Percentiles rank a stretch among this genome's conserved stretches.
Evolutionary conservation across 768 basidiomycete genomes (phyloP).

Genomic region (Phylloporus sp.): DNA sequence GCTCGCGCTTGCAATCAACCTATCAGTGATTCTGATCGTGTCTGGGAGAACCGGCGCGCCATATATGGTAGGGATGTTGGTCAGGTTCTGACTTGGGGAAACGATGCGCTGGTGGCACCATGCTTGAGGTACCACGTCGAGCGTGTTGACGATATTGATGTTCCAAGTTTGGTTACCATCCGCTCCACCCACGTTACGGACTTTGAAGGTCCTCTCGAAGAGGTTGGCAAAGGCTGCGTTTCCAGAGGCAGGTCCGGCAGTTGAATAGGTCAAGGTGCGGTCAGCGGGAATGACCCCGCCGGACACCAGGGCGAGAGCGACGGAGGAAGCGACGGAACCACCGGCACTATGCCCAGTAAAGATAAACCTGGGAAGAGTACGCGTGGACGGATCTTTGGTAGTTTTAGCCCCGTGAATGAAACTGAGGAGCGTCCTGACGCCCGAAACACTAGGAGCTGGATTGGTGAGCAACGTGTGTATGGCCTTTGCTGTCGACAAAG

Average conservation of each 20-base stretch:
- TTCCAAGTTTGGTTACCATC: conserved; percentile 7
- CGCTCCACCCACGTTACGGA: neutral
- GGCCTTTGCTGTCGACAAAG: neutral
- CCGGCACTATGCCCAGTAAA: conserved; percentile 7
- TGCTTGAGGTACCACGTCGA: conserved; percentile 9
- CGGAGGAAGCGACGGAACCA: conserved; percentile 2
- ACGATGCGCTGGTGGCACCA: conserved; percentile 1
- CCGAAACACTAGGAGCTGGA: neutral
- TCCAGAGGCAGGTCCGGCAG: conserved; percentile 4
- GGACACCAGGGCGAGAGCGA: conserved; percentile 5
- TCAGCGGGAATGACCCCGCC: neutral
- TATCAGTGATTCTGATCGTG: neutral
- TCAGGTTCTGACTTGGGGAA: conserved; percentile 8
- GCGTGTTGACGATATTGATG: conserved; percentile 8
- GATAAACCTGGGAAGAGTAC: conserved; percentile 2
- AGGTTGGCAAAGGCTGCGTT: conserved; percentile 1
- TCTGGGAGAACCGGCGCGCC: neutral
- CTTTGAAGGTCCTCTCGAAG: conserved; percentile 2
- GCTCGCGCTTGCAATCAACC: neutral
- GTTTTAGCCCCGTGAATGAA: conserved; percentile 3
- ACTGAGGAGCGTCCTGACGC: neutral
- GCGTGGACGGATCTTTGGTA: neutral
- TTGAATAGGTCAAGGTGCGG: conserved; percentile 1
- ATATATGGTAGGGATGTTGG: conserved; percentile 6
- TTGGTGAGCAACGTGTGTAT: conserved; percentile 3